phyloP scores from a whole-genome alignment of 345 rosid genomes.

The Syzygium aqueum region DNA sequence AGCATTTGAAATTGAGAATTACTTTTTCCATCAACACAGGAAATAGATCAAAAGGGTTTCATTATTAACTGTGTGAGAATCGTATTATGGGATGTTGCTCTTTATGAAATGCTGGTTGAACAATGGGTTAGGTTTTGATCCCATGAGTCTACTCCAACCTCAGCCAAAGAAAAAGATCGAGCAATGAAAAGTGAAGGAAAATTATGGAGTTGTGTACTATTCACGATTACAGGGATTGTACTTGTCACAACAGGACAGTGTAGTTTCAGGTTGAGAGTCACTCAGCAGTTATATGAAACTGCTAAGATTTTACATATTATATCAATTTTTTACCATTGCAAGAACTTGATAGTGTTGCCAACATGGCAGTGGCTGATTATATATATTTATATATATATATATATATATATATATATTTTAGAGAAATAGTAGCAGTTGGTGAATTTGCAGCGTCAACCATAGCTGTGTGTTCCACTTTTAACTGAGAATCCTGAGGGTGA shows the following conservation, averaged over 20 bases:
- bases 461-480: neutral
- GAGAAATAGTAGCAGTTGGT: neutral
- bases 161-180: neutral
- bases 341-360: neutral
- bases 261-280: neutral
- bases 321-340: neutral
- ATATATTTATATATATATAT: no score
- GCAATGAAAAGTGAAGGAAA: neutral
- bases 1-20: neutral
- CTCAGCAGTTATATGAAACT: neutral
- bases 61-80: neutral
- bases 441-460: neutral
- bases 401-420: no score
- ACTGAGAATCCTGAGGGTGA: neutral
- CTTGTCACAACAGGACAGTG: neutral
- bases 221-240: neutral
- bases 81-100: neutral
- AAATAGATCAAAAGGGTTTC: neutral
- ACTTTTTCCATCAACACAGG: neutral
- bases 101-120: neutral
- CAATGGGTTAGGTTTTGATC: neutral
- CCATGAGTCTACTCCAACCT: neutral
- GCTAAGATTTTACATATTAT: neutral
- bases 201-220: neutral
- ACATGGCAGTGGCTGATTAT: neutral